phyloP scores from a whole-genome alignment of 129 eudicot genomes.

The Rutidosis leptorrhynchoides region DNA sequence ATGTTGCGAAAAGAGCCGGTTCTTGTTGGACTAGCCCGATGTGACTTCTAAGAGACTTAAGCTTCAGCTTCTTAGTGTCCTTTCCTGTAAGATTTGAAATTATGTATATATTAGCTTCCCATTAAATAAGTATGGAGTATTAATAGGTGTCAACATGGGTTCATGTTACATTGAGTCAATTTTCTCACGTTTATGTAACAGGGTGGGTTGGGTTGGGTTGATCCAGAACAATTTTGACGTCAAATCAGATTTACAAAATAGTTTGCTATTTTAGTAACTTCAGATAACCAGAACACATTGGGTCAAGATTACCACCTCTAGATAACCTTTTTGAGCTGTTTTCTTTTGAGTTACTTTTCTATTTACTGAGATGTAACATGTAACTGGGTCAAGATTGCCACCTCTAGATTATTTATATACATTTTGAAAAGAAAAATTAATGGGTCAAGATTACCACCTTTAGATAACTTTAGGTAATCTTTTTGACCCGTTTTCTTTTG shows the following conservation, averaged over 20 bases:
- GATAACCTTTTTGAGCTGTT: too few species aligned
- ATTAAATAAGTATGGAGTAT: conserved; percentile 10
- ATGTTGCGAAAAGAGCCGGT: conserved; percentile 95
- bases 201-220: not conserved
- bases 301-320: too few species aligned
- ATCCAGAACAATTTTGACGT: not conserved
- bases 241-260: not conserved
- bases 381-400: not conserved
- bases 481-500: not conserved
- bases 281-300: too few species aligned
- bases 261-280: not conserved
- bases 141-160: not conserved
- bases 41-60: conserved; percentile 76
- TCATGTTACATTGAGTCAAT: not conserved
- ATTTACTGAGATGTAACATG: not conserved
- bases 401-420: not conserved
- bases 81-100: conserved; percentile 51
- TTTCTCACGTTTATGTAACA: not conserved
- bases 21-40: conserved; percentile 97
- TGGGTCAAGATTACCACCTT: too few species aligned
- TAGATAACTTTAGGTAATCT: too few species aligned
- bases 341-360: not conserved
- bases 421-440: conserved; percentile 22
- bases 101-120: not conserved
- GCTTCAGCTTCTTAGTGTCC: conserved; percentile 81